These are phyloP conservation scores for Calendula officinalis DNA, from an alignment of 129 eudicot species.

Conservation along the genomic window DNA sequence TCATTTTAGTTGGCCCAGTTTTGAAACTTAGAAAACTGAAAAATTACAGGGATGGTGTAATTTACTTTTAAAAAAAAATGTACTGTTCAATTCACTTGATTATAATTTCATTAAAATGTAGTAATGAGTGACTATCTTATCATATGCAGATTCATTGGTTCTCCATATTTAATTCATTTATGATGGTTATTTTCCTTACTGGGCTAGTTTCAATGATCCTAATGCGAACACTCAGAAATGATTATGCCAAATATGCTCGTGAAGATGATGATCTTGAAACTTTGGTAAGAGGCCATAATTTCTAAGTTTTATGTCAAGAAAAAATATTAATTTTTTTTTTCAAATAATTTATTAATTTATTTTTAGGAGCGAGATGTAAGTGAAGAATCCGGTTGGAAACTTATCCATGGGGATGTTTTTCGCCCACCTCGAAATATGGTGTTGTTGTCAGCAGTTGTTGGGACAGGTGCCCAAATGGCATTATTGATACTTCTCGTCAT, in stretches of 20 bases:
- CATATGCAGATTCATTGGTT: conserved; percentile 88
- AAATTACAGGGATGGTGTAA: no score
- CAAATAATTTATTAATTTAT: not conserved
- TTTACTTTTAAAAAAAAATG: no score
- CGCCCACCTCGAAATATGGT: conserved; percentile 74
- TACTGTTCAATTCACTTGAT: no score
- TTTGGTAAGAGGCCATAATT: conserved; percentile 45
- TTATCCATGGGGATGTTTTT: conserved; percentile 90
- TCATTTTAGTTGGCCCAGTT: no score
- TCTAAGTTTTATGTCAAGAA: not conserved
- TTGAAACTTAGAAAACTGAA: no score
- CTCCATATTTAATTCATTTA: conserved; percentile 85
- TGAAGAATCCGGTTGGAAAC: conserved; percentile 98
- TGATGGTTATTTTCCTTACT: conserved; percentile 88
- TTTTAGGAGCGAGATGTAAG: conserved; percentile 84
- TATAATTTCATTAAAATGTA: not conserved
- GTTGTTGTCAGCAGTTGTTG: conserved; percentile 81
- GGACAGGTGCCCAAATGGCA: conserved; percentile 86
- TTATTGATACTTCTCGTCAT: conserved; percentile 79
- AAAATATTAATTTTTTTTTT: no score
- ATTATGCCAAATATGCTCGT: conserved; percentile 86
- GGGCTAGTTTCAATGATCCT: conserved; percentile 82
- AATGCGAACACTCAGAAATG: conserved; percentile 87
- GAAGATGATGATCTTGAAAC: conserved; percentile 85
- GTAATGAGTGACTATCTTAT: not conserved